Conservation (phyloP, 352 stramenopile species). For the Bremia lactucae region DNA sequence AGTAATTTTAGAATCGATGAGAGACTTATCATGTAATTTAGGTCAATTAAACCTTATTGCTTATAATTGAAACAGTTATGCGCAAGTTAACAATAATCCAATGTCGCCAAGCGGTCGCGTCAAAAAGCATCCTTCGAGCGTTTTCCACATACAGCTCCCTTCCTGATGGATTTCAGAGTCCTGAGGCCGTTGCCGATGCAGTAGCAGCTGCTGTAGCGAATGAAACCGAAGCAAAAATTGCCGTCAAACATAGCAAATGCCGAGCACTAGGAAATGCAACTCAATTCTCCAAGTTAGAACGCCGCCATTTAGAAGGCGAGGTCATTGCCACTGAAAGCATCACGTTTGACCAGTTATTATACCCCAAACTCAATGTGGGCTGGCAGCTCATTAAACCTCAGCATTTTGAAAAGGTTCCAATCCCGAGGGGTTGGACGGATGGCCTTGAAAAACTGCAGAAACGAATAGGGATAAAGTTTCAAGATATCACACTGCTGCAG, state of each 20-base stretch:
- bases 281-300: constrained; percentile 4
- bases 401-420: constrained; percentile 39
- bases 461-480: constrained; percentile 51
- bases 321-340: constrained; percentile 18
- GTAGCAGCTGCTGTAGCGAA: constrained; percentile 18
- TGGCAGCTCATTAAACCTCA: constrained; percentile 46
- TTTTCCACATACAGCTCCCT: constrained; percentile 16
- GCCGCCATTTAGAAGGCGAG: constrained; percentile 22
- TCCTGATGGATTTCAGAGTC: constrained; percentile 22
- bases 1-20: too few relatives aligned
- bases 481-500: constrained; percentile 43
- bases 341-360: constrained; percentile 20
- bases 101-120: constrained; percentile 1
- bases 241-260: constrained; percentile 1
- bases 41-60: too few relatives aligned
- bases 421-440: constrained; percentile 36
- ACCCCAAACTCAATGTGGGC: constrained; percentile 20
- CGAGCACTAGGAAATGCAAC: constrained; percentile 9
- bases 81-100: too few relatives aligned
- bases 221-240: constrained; percentile 6
- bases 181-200: constrained; percentile 23
- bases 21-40: too few relatives aligned
- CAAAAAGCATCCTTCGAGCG: not conserved
- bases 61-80: too few relatives aligned
- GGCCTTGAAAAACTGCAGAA: constrained; percentile 40